phyloP scores from a whole-genome alignment of 805 yeast genomes.

The Saturnispora serradocipensis region DNA sequence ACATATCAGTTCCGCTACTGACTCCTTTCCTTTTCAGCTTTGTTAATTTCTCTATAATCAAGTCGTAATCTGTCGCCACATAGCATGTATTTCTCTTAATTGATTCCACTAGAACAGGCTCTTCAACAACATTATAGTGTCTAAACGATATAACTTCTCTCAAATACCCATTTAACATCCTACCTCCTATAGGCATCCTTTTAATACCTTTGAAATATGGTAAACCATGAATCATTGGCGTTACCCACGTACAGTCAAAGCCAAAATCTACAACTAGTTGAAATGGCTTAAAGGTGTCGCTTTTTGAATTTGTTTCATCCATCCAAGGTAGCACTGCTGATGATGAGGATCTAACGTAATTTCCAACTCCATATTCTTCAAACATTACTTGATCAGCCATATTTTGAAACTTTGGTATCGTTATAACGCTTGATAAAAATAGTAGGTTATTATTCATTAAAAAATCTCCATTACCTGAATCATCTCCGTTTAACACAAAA shows the following conservation, averaged over 20 bases:
- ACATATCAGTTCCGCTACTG: slow-evolving; percentile 22
- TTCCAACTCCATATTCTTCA: slow-evolving; percentile 81
- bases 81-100: slow-evolving; percentile 74
- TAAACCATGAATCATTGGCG: slow-evolving; percentile 74
- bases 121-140: slow-evolving; percentile 90
- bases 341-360: slow-evolving; percentile 57
- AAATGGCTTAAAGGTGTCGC: slow-evolving; percentile 38
- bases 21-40: slow-evolving; percentile 16
- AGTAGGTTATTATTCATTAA: slow-evolving; percentile 48
- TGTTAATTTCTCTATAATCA: slow-evolving; percentile 21
- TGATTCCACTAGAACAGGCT: slow-evolving; percentile 71
- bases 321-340: slow-evolving; percentile 60
- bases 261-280: slow-evolving; percentile 83
- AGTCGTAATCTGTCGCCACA: slow-evolving; percentile 50
- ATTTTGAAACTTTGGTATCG: slow-evolving; percentile 70
- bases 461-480: slow-evolving; percentile 30
- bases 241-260: slow-evolving; percentile 74
- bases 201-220: slow-evolving; percentile 70
- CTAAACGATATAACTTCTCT: slow-evolving; percentile 82
- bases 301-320: slow-evolving; percentile 13
- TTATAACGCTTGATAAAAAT: slow-evolving; percentile 73
- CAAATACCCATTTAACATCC: slow-evolving; percentile 69
- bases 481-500: slow-evolving; percentile 33
- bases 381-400: slow-evolving; percentile 87
- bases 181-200: slow-evolving; percentile 81